Percentiles rank a stretch among this genome's conserved stretches.
Evolutionary conservation across 1,284 basidiomycete species (phyloP).

Genomic region (Mycena citricolor): DNA sequence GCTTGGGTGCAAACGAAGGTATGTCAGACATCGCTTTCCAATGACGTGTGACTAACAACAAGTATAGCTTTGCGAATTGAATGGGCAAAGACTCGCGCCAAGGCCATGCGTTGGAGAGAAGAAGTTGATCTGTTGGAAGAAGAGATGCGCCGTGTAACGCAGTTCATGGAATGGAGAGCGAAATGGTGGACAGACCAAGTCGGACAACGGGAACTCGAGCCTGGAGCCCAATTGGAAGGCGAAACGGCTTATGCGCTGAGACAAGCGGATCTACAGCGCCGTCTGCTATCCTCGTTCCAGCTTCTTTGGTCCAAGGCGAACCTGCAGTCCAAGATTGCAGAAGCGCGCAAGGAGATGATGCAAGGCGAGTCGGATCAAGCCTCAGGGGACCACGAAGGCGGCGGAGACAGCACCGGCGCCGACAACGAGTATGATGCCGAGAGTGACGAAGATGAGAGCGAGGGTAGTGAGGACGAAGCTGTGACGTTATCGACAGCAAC

Average conservation of each 20-base stretch:
- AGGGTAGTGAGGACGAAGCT: too few species aligned
- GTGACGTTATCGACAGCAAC: too few species aligned
- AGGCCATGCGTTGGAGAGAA: slow-evolving; percentile 18
- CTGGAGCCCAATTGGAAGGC: not conserved
- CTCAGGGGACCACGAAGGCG: too few species aligned
- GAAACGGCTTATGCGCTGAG: slow-evolving; percentile 2
- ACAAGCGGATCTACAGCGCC: slow-evolving; percentile 1
- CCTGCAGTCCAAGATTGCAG: too few species aligned
- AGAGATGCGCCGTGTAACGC: slow-evolving; percentile 24
- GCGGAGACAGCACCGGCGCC: too few species aligned
- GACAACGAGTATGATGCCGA: too few species aligned
- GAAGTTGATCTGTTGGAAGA: slow-evolving; percentile 23
- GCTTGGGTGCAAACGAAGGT: slow-evolving; percentile 8
- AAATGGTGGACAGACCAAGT: slow-evolving; percentile 3
- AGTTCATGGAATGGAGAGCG: slow-evolving; percentile 3
- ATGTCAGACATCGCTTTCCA: not conserved
- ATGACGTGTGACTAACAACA: not conserved
- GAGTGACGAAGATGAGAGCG: too few species aligned
- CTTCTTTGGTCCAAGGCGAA: too few species aligned
- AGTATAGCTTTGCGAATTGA: slow-evolving; percentile 21
- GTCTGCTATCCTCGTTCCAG: too few species aligned
- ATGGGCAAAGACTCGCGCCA: slow-evolving; percentile 23
- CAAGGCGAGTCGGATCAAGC: too few species aligned
- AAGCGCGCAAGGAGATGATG: too few species aligned
- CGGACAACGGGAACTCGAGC: not conserved